Evolutionary conservation across 345 rosid species (phyloP).

Genomic region (Eucalyptus pauciflora): DNA sequence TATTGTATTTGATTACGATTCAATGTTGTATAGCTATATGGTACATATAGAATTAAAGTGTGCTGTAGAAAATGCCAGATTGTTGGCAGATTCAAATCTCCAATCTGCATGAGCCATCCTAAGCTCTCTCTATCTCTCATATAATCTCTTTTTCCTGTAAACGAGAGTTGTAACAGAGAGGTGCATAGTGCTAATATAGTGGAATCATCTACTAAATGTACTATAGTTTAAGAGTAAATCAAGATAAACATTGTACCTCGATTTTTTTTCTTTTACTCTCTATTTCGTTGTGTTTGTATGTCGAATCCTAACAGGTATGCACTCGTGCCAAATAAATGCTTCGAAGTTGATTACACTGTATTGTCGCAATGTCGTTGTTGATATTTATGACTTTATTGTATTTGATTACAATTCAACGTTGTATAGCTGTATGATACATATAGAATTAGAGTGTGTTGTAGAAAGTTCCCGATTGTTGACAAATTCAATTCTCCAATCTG

Average conservation of each 20-base stretch:
- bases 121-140: neutral
- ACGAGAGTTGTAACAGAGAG: accelerated
- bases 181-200: neutral
- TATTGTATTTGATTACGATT: neutral
- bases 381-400: too few species aligned
- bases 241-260: accelerated
- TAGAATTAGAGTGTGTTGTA: neutral
- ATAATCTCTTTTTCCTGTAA: neutral
- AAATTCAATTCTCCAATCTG: neutral
- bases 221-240: too few species aligned
- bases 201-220: too few species aligned
- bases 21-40: neutral
- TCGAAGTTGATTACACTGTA: too few species aligned
- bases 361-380: accelerated
- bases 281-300: accelerated
- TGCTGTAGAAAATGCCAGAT: neutral
- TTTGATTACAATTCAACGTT: neutral
- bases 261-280: neutral
- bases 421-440: neutral
- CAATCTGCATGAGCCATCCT: neutral
- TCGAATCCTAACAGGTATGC: accelerated
- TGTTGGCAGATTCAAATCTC: neutral
- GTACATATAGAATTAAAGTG: neutral
- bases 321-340: neutral
- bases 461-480: neutral